Conservation (phyloP, 306 rosid genomes). For the Quercus cerris region DNA sequence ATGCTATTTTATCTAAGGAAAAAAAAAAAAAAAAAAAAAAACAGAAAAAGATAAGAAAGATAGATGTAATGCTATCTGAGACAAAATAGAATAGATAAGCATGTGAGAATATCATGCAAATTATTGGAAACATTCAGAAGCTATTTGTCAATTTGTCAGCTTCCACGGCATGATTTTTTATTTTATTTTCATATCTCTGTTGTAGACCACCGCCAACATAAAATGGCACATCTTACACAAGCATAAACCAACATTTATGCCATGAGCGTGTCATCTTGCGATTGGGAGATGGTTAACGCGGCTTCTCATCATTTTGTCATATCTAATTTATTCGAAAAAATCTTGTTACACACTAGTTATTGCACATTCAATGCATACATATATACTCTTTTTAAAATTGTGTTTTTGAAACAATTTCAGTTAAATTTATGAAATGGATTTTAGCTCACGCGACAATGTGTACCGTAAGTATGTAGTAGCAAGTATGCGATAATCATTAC, state of each 20-base stretch:
- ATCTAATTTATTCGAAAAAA: no score
- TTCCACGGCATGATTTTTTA: background rate
- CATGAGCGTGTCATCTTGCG: background rate
- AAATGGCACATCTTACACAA: background rate
- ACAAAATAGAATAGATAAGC: background rate
- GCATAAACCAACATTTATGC: background rate
- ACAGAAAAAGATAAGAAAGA: background rate
- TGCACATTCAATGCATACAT: no score
- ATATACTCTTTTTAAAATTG: no score
- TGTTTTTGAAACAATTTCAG: no score
- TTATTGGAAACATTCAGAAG: background rate
- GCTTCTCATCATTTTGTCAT: no score
- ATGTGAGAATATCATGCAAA: background rate
- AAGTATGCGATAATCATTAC: no score
- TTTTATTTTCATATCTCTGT: background rate
- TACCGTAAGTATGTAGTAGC: no score
- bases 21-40: no score
- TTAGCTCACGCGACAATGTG: no score
- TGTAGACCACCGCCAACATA: background rate
- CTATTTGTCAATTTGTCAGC: background rate
- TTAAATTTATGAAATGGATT: no score
- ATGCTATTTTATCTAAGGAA: background rate
- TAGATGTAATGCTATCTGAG: background rate
- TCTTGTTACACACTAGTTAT: no score
- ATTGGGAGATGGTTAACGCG: background rate